A percentile compares a stretch with the other conserved stretches of the same genome.
Conservation (phyloP, 139 green algal species). For the Parachlorella kessleri region DNA sequence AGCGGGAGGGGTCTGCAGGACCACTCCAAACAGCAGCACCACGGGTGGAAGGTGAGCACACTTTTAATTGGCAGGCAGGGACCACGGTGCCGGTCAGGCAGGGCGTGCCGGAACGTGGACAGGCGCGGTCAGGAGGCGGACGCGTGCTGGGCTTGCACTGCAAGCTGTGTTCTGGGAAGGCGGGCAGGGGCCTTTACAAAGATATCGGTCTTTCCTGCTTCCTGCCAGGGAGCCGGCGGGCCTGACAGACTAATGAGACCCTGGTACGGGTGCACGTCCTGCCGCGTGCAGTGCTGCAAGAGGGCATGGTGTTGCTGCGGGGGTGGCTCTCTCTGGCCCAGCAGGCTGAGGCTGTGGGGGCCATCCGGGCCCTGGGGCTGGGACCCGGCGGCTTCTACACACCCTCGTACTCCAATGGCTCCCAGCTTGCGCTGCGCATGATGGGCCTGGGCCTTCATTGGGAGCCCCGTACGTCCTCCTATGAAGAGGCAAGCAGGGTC, state of each 20-base stretch:
- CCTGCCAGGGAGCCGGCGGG: no score
- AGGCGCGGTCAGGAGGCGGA: no score
- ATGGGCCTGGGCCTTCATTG: conserved; percentile 61
- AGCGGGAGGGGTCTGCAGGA: not conserved
- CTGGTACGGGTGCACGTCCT: not conserved
- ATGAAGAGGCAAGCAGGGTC: not conserved
- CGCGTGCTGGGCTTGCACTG: no score
- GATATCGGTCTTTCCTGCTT: no score
- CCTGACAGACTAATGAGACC: no score
- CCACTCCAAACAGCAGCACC: no score
- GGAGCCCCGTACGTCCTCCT: not conserved
- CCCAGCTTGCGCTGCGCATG: conserved; percentile 57
- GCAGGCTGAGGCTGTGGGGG: conserved; percentile 49
- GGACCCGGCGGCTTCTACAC: conserved; percentile 65
- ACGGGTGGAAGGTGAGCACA: no score
- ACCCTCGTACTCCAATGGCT: conserved; percentile 46
- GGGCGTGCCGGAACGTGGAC: no score
- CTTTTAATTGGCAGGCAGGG: no score
- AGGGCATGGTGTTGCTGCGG: conserved; percentile 57
- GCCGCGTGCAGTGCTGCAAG: conserved; percentile 29
- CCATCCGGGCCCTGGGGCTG: conserved; percentile 47
- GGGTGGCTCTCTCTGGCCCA: conserved; percentile 46
- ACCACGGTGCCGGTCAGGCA: no score
- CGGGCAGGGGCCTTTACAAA: no score
- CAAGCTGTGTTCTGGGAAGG: no score